A percentile compares a stretch with the other conserved stretches of the same genome.
phyloP scores from a whole-genome alignment of 257 asterid genomes.

The Echium plantagineum region DNA sequence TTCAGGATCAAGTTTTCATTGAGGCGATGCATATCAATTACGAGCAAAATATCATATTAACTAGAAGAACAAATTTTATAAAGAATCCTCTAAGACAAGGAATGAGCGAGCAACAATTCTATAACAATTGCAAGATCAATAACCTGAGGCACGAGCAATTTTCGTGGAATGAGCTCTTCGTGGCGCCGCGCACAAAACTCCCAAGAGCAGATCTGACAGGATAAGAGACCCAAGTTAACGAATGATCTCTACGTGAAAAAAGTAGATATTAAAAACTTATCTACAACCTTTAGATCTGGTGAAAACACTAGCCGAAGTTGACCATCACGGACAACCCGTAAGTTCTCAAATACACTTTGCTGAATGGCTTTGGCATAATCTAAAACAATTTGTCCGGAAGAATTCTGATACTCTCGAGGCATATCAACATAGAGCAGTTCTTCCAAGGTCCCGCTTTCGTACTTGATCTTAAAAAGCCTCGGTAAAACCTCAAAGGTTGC shows the following conservation, averaged over 20 bases:
- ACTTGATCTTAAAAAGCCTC: slow-evolving; percentile 75
- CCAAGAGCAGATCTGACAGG: slow-evolving; percentile 86
- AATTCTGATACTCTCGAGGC: slow-evolving; percentile 87
- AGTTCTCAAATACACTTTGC: slow-evolving; percentile 93
- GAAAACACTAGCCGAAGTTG: slow-evolving; percentile 91
- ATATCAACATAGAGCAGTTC: slow-evolving; percentile 89
- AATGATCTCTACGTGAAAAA: slow-evolving; percentile 10
- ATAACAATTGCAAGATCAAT: neutral
- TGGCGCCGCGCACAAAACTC: slow-evolving; percentile 97
- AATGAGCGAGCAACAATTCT: neutral
- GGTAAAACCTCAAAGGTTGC: slow-evolving; percentile 93
- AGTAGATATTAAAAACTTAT: neutral
- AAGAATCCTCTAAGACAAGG: neutral
- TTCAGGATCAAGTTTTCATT: too few species aligned
- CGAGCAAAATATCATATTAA: neutral
- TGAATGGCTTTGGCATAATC: slow-evolving; percentile 95
- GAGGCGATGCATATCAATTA: too few species aligned
- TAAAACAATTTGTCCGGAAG: slow-evolving; percentile 86
- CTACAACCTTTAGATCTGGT: slow-evolving; percentile 76
- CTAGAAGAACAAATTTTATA: neutral
- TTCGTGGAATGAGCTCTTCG: slow-evolving; percentile 89
- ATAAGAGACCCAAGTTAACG: slow-evolving; percentile 5
- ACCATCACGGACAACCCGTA: slow-evolving; percentile 96
- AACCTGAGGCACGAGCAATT: slow-evolving; percentile 91
- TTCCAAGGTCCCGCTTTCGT: slow-evolving; percentile 91